phyloP scores from a whole-genome alignment of 306 rosid genomes.

The Myrica gale region DNA sequence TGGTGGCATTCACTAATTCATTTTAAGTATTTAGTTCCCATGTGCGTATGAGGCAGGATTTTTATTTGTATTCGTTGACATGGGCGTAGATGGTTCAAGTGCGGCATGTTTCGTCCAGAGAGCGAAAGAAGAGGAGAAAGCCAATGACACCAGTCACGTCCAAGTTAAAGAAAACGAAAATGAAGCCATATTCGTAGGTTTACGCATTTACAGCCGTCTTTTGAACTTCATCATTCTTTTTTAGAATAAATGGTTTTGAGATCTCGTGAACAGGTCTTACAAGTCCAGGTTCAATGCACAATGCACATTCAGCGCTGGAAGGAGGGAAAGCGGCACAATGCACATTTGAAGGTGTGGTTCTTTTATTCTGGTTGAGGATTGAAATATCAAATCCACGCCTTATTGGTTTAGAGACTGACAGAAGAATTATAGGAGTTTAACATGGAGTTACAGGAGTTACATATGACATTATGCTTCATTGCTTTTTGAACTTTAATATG shows the following conservation, averaged over 20 bases:
- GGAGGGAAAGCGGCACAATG: conserved; percentile 93
- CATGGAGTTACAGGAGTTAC: neutral
- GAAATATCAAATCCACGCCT: neutral
- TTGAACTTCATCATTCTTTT: neutral
- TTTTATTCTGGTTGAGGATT: conserved; percentile 1
- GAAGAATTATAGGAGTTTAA: neutral
- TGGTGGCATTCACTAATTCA: neutral
- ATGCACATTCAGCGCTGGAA: conserved; percentile 84
- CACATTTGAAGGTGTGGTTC: conserved; percentile 74
- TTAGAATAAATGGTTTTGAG: conserved; percentile 17
- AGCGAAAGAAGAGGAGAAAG: conserved; percentile 69
- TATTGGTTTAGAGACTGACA: neutral
- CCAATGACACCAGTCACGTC: conserved; percentile 83
- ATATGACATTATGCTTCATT: neutral
- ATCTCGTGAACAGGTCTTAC: conserved; percentile 59
- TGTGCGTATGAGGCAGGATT: conserved; percentile 24
- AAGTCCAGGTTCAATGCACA: conserved; percentile 81
- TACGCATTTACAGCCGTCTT: neutral
- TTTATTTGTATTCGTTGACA: conserved; percentile 22
- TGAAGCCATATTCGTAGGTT: conserved; percentile 81
- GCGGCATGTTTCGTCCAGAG: conserved; percentile 80
- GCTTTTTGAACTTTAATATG: neutral
- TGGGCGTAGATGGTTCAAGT: conserved; percentile 62
- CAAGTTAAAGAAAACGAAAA: conserved; percentile 77
- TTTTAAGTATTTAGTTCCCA: neutral